Evolutionary conservation across 2,329 filamentous ascomycete genomes (phyloP).

Genomic region (Claviceps monticola): DNA sequence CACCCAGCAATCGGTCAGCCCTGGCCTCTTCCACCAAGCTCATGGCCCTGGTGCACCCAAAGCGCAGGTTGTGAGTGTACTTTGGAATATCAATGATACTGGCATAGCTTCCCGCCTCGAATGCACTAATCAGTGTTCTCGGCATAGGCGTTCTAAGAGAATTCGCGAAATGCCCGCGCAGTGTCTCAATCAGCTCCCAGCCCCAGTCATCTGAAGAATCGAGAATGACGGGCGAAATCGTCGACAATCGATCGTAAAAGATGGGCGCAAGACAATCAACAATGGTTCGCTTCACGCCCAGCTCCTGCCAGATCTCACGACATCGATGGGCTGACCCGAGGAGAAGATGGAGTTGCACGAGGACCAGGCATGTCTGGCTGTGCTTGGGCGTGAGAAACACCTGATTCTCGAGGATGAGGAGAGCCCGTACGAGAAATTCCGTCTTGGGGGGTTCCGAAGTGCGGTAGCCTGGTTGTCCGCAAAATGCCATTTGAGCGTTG

Average conservation of each 20-base stretch:
- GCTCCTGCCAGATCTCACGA: constrained; percentile 32
- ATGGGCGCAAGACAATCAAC: constrained; percentile 41
- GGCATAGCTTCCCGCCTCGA: constrained; percentile 35
- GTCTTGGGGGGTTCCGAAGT: constrained; percentile 9
- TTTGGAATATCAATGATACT: constrained; percentile 34
- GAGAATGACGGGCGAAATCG: constrained; percentile 30
- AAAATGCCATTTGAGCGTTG: constrained; percentile 18
- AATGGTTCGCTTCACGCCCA: constrained; percentile 43
- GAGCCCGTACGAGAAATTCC: constrained; percentile 31
- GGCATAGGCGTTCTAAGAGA: constrained; percentile 34
- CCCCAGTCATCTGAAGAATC: constrained; percentile 18
- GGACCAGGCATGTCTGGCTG: constrained; percentile 31
- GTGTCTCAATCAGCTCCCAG: constrained; percentile 24
- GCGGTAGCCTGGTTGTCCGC: constrained; percentile 1
- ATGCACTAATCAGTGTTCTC: constrained; percentile 28
- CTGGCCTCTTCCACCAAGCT: constrained; percentile 37
- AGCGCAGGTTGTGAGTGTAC: constrained; percentile 29
- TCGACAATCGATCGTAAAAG: constrained; percentile 41
- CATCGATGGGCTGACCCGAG: constrained; percentile 36
- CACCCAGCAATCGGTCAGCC: constrained; percentile 28
- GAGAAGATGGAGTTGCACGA: constrained; percentile 37
- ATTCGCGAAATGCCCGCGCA: constrained; percentile 31
- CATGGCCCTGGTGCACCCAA: constrained; percentile 39
- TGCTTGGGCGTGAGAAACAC: constrained; percentile 31
- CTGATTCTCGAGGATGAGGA: constrained; percentile 36